Evolutionary conservation across 1,284 basidiomycete genomes (phyloP).

Genomic region (Ceratobasidium sp.): DNA sequence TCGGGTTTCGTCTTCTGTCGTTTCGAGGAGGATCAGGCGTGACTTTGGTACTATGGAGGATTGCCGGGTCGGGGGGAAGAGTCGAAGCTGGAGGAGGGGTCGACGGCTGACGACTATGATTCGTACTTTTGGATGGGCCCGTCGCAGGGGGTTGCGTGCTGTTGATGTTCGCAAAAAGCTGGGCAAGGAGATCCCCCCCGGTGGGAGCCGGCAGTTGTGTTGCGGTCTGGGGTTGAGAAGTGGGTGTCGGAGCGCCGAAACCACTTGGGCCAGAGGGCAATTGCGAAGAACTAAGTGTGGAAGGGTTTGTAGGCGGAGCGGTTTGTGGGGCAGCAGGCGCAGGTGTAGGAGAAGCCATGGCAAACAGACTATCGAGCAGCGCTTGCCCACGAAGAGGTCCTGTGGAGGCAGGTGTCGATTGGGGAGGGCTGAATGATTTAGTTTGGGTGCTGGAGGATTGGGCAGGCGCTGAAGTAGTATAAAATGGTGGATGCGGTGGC

Average conservation of each 20-base stretch:
- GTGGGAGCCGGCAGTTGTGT: neutral
- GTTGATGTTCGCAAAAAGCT: constrained; percentile 27
- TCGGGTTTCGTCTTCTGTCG: neutral
- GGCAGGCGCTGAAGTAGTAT: neutral
- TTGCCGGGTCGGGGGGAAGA: constrained; percentile 22
- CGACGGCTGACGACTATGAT: neutral
- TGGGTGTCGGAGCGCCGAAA: neutral
- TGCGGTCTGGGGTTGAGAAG: neutral
- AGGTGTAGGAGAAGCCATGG: constrained; percentile 22
- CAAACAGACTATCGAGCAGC: constrained; percentile 26
- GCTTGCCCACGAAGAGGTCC: constrained; percentile 26
- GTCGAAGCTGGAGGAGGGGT: neutral
- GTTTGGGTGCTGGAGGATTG: neutral
- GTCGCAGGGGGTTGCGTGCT: neutral
- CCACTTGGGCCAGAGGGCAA: neutral
- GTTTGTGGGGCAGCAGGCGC: constrained; percentile 12
- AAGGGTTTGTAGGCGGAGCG: neutral
- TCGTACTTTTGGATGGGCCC: neutral
- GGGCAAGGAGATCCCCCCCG: constrained; percentile 26
- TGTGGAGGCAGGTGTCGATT: neutral
- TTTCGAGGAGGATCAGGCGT: constrained; percentile 5
- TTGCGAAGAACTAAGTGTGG: neutral
- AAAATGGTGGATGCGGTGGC: neutral
- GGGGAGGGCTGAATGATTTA: neutral
- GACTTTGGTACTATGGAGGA: constrained; percentile 26